Percentiles rank a stretch among this genome's conserved stretches.
Evolutionary conservation across 306 rosid species (phyloP).

Genomic region (Begonia peltatifolia): DNA sequence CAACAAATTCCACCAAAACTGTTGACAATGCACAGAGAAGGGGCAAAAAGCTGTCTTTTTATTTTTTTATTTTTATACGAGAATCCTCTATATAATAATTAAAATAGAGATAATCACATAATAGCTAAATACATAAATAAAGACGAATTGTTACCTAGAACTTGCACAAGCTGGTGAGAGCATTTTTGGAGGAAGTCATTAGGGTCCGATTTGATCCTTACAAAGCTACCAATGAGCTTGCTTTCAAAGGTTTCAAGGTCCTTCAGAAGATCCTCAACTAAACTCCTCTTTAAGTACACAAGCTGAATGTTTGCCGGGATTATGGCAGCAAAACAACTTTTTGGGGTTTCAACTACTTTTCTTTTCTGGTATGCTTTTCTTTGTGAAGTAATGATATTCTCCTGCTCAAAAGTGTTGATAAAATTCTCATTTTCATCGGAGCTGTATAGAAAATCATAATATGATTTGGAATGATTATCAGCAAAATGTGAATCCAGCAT

Average conservation of each 20-base stretch:
- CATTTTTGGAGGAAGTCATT: constrained; percentile 72
- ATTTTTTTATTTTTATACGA: no score
- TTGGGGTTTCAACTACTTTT: constrained; percentile 20
- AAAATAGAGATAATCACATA: no score
- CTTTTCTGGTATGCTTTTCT: constrained; percentile 18
- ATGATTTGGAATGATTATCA: constrained; percentile 26
- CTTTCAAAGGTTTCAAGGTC: constrained; percentile 36
- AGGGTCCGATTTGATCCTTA: constrained; percentile 62
- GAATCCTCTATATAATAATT: no score
- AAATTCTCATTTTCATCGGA: constrained; percentile 26
- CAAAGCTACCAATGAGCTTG: constrained; percentile 67
- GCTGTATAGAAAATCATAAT: constrained; percentile 18
- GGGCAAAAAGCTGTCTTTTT: no score
- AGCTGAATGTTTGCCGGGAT: constrained; percentile 51
- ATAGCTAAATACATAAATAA: background rate
- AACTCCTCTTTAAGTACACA: constrained; percentile 46
- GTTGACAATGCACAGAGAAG: no score
- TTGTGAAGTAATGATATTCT: constrained; percentile 7
- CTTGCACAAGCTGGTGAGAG: constrained; percentile 66
- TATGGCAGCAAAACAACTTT: constrained; percentile 57
- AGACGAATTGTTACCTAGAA: constrained; percentile 30
- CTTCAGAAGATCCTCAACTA: constrained; percentile 44
- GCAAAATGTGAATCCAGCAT: constrained; percentile 55
- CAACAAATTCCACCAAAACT: no score
- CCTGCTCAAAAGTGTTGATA: constrained; percentile 9